Conservation (phyloP, 2,329 filamentous ascomycete species). For the Cladosporium phlei region DNA sequence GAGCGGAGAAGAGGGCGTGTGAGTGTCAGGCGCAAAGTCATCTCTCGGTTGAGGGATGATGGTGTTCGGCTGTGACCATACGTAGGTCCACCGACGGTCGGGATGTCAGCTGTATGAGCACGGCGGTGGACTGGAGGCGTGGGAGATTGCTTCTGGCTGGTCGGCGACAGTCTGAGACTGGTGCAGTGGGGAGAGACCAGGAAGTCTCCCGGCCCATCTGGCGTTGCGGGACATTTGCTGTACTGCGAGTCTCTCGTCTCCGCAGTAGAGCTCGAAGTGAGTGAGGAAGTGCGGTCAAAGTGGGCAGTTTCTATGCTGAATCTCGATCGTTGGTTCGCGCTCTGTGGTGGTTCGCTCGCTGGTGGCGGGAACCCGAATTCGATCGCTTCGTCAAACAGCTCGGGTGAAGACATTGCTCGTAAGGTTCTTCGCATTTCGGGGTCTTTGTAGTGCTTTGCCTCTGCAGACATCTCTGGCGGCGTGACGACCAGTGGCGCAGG, state of each 20-base stretch:
- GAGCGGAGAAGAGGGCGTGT: conserved; percentile 82
- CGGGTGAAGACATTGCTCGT: conserved; percentile 75
- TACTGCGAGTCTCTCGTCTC: not conserved
- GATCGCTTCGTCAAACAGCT: conserved; percentile 93
- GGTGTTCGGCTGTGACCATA: not conserved
- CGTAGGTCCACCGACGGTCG: not conserved
- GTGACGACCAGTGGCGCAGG: not conserved
- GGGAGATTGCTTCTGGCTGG: conserved; percentile 2
- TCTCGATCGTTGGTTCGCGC: not conserved
- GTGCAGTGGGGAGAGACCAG: not conserved
- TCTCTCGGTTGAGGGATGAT: conserved; percentile 62
- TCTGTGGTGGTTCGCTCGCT: not conserved
- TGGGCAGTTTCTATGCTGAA: not conserved
- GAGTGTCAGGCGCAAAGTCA: conserved; percentile 94
- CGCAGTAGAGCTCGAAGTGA: conserved; percentile 11
- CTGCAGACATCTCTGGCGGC: conserved; percentile 1
- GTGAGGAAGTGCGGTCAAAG: conserved; percentile 4
- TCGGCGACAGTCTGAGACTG: not conserved
- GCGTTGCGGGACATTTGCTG: conserved; percentile 1
- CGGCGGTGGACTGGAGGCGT: not conserved
- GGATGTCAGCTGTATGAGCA: not conserved
- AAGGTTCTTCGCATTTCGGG: conserved; percentile 83
- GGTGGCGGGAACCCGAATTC: conserved; percentile 77
- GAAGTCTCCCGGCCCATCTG: not conserved
- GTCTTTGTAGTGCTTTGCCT: conserved; percentile 71